Conservation (phyloP, 2,329 filamentous ascomycete species). For the Endoconidiophora laricicola region DNA sequence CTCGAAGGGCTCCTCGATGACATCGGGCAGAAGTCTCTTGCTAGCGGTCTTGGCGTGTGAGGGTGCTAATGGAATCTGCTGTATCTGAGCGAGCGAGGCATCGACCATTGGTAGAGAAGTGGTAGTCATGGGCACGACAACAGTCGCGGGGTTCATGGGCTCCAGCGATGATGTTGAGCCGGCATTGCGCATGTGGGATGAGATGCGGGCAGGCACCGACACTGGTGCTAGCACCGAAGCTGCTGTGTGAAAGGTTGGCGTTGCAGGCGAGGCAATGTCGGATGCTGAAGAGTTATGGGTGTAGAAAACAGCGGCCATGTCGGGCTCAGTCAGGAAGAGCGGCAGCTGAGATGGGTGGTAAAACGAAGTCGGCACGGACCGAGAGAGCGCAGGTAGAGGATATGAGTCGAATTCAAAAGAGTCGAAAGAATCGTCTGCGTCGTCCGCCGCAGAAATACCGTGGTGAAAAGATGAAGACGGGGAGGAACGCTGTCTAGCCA, state of each 20-base stretch:
- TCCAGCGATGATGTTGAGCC: constrained; percentile 70
- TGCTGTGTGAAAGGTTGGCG: constrained; percentile 44
- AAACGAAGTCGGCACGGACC: constrained; percentile 6
- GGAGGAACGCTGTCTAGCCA: constrained; percentile 27
- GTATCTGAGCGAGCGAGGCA: constrained; percentile 25
- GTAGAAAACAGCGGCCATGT: constrained; percentile 26
- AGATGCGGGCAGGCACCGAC: constrained; percentile 16
- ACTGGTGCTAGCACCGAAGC: constrained; percentile 25
- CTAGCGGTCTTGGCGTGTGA: constrained; percentile 24
- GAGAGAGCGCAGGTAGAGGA: constrained; percentile 6
- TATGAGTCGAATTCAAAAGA: constrained; percentile 12
- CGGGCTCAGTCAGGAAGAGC: constrained; percentile 17
- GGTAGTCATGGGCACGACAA: constrained; percentile 27
- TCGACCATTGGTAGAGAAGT: constrained; percentile 29
- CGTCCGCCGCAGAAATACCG: constrained; percentile 2
- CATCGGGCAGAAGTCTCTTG: constrained; percentile 59
- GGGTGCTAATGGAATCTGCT: constrained; percentile 9
- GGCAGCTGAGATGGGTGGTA: constrained; percentile 6
- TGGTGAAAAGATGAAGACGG: neutral
- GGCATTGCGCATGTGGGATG: constrained; percentile 37
- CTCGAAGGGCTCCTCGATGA: constrained; percentile 68
- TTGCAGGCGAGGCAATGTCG: constrained; percentile 52
- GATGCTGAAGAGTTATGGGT: constrained; percentile 42
- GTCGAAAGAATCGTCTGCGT: constrained; percentile 10
- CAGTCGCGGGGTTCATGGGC: constrained; percentile 1